Conservation (phyloP, 768 basidiomycete genomes). For the Candolleomyces aberdarensis region DNA sequence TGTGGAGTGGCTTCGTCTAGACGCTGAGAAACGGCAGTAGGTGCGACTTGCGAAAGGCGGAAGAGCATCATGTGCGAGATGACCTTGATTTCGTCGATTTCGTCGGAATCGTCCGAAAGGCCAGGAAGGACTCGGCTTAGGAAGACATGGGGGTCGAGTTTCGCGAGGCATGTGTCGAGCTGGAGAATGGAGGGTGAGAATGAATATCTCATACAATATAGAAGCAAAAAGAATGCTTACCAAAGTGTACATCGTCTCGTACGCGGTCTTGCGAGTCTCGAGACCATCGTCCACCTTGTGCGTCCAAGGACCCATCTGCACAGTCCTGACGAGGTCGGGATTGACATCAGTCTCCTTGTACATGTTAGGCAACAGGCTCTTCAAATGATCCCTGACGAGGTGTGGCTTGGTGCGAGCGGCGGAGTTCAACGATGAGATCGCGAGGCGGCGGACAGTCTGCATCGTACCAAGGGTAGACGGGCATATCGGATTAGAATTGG, state of each 20-base stretch:
- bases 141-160: constrained; percentile 86
- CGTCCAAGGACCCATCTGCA: constrained; percentile 97
- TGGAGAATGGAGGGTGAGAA: constrained; percentile 22
- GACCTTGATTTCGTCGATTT: constrained; percentile 98
- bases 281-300: constrained; percentile 97
- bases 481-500: neutral
- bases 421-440: constrained; percentile 88
- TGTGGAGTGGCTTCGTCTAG: constrained; percentile 83
- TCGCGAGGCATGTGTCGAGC: constrained; percentile 89
- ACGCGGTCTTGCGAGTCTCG: constrained; percentile 94
- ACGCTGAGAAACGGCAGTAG: constrained; percentile 76
- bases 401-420: constrained; percentile 94
- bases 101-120: constrained; percentile 86
- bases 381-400: constrained; percentile 82
- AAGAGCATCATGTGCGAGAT: constrained; percentile 94
- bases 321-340: constrained; percentile 76
- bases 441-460: constrained; percentile 86
- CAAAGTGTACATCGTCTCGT: constrained; percentile 94
- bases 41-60: constrained; percentile 83
- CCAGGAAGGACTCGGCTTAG: constrained; percentile 78
- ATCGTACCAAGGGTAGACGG: neutral
- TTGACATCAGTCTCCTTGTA: constrained; percentile 86
- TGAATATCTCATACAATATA: neutral
- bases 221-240: constrained; percentile 40
- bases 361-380: constrained; percentile 70